Base-by-base conservation (phyloP, 805 yeast species). In the Starmerella ratchasimensis region DNA sequence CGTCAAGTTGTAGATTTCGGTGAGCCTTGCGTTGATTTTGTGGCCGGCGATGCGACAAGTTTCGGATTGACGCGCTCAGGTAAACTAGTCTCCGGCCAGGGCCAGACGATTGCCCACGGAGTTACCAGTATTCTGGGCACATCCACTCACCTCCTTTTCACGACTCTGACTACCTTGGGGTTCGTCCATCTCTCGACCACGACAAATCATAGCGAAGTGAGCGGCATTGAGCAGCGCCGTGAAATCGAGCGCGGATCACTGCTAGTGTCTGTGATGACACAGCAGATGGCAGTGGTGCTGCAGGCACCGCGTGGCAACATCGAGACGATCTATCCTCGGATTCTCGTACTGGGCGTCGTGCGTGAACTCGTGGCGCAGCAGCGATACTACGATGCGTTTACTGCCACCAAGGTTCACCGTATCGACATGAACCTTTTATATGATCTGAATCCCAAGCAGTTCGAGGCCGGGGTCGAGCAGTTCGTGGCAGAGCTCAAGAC, bases 251-350 rank as follows among this genome's bases (percentile, higher is more conserved):
- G 95, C 47, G 97, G 98, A 1, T 83, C 96, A 0, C 50, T 80
- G n/a, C 59, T 90, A 33, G 82, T 88, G 0, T 65, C 84, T 28
- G 72, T 73, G 2, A 77, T 84, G 51, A 95, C 96, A 1, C 72
- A 88, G 0, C 78, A 72, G 38, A 75, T 84, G 39, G 69, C 86
- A 1, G 84, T 93, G 15, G 74, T 82, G 3, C 64, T 90, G 37
- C 95, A 90, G 57, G 95, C 95, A 4, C 93, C 93, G 42, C 71
- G 99, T 56, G 99, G 99, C 44, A 90, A 90, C 52, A 62, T 90
- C 48, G 99, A 90, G 58, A 84, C 97, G 0, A 80, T 90, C 15
- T 76, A 74, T 52, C 98, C 99, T 11, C 69, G 98, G 56, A 80
- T 90, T 32, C 75, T 90, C 79, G 93, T 88, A 3, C 62, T 90